These are phyloP conservation scores for Diutina siamensis DNA, from an alignment of 1,139 yeast genomes.

Conservation along the genomic window DNA sequence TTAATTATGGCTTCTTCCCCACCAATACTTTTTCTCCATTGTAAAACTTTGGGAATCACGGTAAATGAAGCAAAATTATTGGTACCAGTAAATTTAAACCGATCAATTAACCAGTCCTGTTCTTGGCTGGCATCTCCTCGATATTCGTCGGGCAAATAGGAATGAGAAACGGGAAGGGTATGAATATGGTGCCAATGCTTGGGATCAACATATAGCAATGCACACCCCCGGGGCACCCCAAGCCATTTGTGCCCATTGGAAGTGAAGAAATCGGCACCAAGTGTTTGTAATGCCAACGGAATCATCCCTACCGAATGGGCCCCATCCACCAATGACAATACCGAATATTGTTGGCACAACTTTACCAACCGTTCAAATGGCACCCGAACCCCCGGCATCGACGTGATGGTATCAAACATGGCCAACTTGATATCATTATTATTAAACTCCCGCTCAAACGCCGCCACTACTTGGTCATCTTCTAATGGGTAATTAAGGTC, in stretches of 20 bases:
- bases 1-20: constrained; percentile 43
- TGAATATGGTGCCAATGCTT: constrained; percentile 40
- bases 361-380: constrained; percentile 42
- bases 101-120: constrained; percentile 22
- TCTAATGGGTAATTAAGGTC: constrained; percentile 16
- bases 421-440: constrained; percentile 8
- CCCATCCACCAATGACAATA: constrained; percentile 55
- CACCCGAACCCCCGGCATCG: constrained; percentile 51
- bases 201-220: constrained; percentile 47
- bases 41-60: constrained; percentile 26
- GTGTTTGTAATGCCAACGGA: constrained; percentile 29
- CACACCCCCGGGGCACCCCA: constrained; percentile 46
- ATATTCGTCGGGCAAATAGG: constrained; percentile 20
- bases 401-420: constrained; percentile 49
- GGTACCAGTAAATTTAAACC: constrained; percentile 30
- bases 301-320: constrained; percentile 60
- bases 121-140: constrained; percentile 14
- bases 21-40: constrained; percentile 41
- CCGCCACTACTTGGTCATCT: constrained; percentile 33
- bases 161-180: constrained; percentile 47
- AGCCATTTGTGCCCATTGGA: constrained; percentile 67
- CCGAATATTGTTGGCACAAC: constrained; percentile 36
- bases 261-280: constrained; percentile 51
- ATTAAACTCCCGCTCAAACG: constrained; percentile 22
- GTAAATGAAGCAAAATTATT: constrained; percentile 18